Evolutionary conservation across 352 stramenopile species (phyloP).

Genomic region (Globisporangium heterothallicum): DNA sequence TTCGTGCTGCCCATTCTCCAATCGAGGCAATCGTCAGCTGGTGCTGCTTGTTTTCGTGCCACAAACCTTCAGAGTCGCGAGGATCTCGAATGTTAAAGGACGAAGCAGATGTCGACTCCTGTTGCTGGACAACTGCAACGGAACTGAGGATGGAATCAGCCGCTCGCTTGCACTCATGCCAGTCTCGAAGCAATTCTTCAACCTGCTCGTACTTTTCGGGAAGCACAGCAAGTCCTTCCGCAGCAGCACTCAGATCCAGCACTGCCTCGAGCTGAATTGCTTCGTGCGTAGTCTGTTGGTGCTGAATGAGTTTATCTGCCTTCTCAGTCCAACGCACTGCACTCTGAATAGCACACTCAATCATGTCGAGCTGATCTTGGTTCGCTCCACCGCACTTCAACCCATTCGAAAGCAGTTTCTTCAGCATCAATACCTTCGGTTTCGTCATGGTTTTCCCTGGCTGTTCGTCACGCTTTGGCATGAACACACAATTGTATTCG

Average conservation of each 20-base stretch:
- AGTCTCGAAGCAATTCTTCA: conserved; percentile 21
- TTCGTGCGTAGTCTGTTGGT: not conserved
- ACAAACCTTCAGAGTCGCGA: conserved; percentile 3
- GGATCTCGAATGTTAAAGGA: conserved; percentile 12
- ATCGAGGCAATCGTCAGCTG: conserved; percentile 13
- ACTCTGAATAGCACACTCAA: conserved; percentile 21
- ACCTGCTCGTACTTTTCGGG: conserved; percentile 20
- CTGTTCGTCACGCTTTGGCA: not conserved
- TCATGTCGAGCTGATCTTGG: conserved; percentile 20
- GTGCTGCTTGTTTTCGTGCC: conserved; percentile 10
- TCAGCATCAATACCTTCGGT: conserved; percentile 18
- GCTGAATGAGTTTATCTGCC: conserved; percentile 19
- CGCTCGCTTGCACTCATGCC: conserved; percentile 18
- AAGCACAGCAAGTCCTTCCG: conserved; percentile 18
- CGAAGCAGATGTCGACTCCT: conserved; percentile 13
- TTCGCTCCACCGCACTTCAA: conserved; percentile 21
- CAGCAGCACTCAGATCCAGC: conserved; percentile 19
- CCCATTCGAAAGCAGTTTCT: conserved; percentile 24
- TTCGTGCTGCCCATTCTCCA: not conserved
- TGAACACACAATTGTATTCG: conserved; percentile 25
- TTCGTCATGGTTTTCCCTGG: conserved; percentile 5
- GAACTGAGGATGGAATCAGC: conserved; percentile 19
- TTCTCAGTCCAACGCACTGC: conserved; percentile 22
- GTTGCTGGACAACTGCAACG: conserved; percentile 16
- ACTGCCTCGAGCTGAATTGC: conserved; percentile 10